These are phyloP conservation scores for Tricholoma terreum DNA, from an alignment of 768 basidiomycete genomes.

Conservation along the genomic window DNA sequence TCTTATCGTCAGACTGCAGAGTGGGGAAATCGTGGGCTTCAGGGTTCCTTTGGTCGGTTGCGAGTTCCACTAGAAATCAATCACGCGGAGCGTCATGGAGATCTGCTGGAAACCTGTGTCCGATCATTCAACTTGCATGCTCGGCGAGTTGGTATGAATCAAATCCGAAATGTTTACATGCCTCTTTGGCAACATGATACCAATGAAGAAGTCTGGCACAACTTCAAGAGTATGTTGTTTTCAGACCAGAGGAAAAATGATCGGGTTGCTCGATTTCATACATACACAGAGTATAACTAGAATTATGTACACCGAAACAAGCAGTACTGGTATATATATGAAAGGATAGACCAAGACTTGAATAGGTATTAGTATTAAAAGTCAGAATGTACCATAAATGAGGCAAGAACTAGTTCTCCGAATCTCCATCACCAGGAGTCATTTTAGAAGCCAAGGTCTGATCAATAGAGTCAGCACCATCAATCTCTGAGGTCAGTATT, in stretches of 20 bases:
- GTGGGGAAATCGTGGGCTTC: conserved; percentile 46
- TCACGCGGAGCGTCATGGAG: conserved; percentile 17
- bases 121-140: conserved; percentile 34
- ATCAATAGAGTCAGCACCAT: not conserved
- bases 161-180: conserved; percentile 41
- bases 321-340: not conserved
- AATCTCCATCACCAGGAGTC: not conserved
- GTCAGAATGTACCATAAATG: not conserved
- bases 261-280: conserved; percentile 33
- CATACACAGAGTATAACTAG: conserved; percentile 3
- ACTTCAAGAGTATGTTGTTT: conserved; percentile 39
- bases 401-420: not conserved
- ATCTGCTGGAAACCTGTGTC: conserved; percentile 36
- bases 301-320: no score
- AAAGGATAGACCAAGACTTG: no score
- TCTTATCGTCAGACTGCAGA: conserved; percentile 48
- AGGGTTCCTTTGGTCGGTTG: conserved; percentile 45
- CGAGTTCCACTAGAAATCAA: conserved; percentile 37
- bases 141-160: conserved; percentile 34
- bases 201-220: conserved; percentile 31
- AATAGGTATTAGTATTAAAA: conserved; percentile 1
- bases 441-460: not conserved
- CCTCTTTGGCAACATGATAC: conserved; percentile 32
- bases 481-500: not conserved
- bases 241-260: conserved; percentile 29